Base-by-base conservation (phyloP, 176 grass and related monocot genomes). In the Chrysopogon serrulatus region DNA sequence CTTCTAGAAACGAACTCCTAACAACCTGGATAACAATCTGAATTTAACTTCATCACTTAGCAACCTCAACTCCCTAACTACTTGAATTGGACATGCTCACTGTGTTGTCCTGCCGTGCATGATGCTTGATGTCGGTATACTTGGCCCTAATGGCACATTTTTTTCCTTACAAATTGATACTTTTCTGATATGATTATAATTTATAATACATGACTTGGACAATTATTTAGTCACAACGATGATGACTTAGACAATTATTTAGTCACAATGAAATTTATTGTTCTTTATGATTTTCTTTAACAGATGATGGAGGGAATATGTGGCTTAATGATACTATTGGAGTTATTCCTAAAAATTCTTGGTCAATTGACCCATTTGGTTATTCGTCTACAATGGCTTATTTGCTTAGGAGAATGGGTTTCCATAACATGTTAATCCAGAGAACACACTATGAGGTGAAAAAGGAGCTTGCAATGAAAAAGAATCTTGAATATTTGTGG, bases 301-400 rank as follows among this genome's bases (percentile, higher is more conserved):
- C 86, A 98, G 93, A 98, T 98, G 82, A 98, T 91, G 93, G 96
- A 98, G 70, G 96, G 56, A 95, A 98, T 65, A 88, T 71, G 82
- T 98, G 96, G 96, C 91, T 98, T 27, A 95, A 98, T 73, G 93
- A 95, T 28, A 98, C 96, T 53, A 89, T 98, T 79, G 93, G 93
- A 74, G 86, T 98, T 91, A 56, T 94, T 82, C 96, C 96, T 54
- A 95, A 92, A 77, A 98, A 98, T 88, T 98, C 96, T 86, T 98
- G 96, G 96, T 49, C 96, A 56, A 98, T 98, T 24, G 96, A 98
- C 42, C 96, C 96, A 16, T 98, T 98, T 85, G 96, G 96, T 61
- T 98, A 98, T 86, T 98, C 96, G 78, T 82, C 96, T 80, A 94
- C 96, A 78, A 98, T 98, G 96, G 83, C 96, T 31, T 98, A 98